These are phyloP conservation scores for Neocallimastix lanati DNA, from an alignment of 192 early-diverging fungal species.

Conservation along the genomic window DNA sequence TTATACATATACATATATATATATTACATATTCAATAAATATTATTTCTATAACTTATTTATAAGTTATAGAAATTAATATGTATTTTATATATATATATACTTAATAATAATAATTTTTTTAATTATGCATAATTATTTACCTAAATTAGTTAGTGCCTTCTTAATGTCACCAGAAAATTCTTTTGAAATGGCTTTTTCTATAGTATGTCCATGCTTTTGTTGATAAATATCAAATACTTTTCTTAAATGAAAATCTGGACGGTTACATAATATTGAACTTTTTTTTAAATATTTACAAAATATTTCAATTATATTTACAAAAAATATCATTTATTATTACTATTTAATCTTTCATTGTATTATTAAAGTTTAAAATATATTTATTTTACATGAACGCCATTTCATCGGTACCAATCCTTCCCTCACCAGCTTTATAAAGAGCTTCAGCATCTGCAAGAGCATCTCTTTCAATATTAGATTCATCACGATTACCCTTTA, in stretches of 20 bases:
- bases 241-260: neutral
- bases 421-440: constrained; percentile 22
- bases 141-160: constrained; percentile 6
- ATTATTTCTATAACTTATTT: too few relatives aligned
- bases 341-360: too few relatives aligned
- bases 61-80: too few relatives aligned
- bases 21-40: too few relatives aligned
- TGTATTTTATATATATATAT: too few relatives aligned
- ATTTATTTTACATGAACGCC: constrained; percentile 18
- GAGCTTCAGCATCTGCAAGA: constrained; percentile 13
- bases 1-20: too few relatives aligned
- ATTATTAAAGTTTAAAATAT: too few relatives aligned
- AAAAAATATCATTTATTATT: too few relatives aligned
- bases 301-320: too few relatives aligned
- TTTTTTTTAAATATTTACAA: too few relatives aligned
- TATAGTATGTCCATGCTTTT: constrained; percentile 13
- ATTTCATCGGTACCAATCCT: constrained; percentile 21
- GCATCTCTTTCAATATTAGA: constrained; percentile 5
- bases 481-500: constrained; percentile 10
- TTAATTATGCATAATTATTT: too few relatives aligned
- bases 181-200: constrained; percentile 20
- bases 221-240: constrained; percentile 13
- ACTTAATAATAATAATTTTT: too few relatives aligned
- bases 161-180: constrained; percentile 22
- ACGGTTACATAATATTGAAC: neutral